A percentile compares a stretch with the other conserved stretches of the same genome.
phyloP scores from a whole-genome alignment of 2,329 filamentous ascomycete species.

The Arthroderma sp. region DNA sequence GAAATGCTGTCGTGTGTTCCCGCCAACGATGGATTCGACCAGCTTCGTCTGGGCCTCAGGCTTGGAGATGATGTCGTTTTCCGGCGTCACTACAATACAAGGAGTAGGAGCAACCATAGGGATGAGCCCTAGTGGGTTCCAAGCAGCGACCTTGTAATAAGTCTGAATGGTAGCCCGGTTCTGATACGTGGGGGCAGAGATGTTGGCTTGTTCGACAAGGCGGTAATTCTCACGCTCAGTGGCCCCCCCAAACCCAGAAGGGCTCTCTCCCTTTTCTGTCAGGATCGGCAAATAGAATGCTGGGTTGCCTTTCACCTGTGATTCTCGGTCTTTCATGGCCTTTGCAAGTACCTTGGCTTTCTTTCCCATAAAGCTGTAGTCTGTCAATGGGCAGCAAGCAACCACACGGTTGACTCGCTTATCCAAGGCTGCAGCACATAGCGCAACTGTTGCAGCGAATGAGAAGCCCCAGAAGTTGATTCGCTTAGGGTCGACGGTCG shows the following conservation, averaged over 20 bases:
- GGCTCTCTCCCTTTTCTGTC: slow-evolving; percentile 16
- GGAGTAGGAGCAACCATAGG: slow-evolving; percentile 13
- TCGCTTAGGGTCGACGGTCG: slow-evolving; percentile 16
- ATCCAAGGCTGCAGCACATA: slow-evolving; percentile 19
- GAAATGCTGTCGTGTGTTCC: slow-evolving; percentile 6
- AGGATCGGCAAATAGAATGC: slow-evolving; percentile 24
- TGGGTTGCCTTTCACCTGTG: slow-evolving; percentile 24
- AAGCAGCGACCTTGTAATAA: slow-evolving; percentile 18
- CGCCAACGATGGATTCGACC: slow-evolving; percentile 9
- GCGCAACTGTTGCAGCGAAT: slow-evolving; percentile 15
- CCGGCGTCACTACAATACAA: slow-evolving; percentile 17
- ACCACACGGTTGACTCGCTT: slow-evolving; percentile 15
- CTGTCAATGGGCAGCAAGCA: slow-evolving; percentile 12
- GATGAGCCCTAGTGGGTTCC: slow-evolving; percentile 11
- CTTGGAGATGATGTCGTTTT: slow-evolving; percentile 15
- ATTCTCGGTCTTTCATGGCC: slow-evolving; percentile 24
- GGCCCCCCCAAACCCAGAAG: slow-evolving; percentile 9
- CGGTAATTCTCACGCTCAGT: slow-evolving; percentile 5
- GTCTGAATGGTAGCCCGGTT: slow-evolving; percentile 17
- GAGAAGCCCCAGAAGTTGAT: slow-evolving; percentile 26
- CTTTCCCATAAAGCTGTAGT: slow-evolving; percentile 7
- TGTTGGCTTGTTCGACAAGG: not conserved
- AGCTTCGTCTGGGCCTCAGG: slow-evolving; percentile 13
- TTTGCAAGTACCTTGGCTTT: slow-evolving; percentile 16
- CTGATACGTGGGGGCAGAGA: not conserved